Conservation (phyloP, 768 basidiomycete species). For the Lyophyllum decastes region DNA sequence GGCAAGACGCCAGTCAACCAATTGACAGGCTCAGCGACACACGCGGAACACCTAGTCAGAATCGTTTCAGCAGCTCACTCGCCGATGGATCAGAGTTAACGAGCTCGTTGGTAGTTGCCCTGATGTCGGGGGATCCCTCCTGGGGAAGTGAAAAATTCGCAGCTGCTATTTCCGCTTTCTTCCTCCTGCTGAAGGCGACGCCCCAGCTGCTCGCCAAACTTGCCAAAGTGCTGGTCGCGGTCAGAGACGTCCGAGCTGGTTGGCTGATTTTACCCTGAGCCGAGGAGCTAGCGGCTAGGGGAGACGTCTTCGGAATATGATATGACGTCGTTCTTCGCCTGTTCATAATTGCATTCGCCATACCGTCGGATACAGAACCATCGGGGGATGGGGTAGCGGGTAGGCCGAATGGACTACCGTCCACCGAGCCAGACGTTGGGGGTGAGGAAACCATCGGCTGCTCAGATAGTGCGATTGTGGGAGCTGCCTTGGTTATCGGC, state of each 20-base stretch:
- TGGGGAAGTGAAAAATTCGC: neutral
- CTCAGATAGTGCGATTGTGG: slow-evolving; percentile 70
- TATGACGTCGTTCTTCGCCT: slow-evolving; percentile 65
- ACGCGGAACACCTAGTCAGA: slow-evolving; percentile 10
- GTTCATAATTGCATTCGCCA: slow-evolving; percentile 43
- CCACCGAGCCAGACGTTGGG: slow-evolving; percentile 43
- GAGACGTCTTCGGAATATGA: slow-evolving; percentile 53
- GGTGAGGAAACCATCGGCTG: slow-evolving; percentile 45
- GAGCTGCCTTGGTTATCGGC: slow-evolving; percentile 55
- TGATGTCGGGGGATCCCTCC: slow-evolving; percentile 6
- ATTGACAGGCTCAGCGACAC: neutral
- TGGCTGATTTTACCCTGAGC: slow-evolving; percentile 28
- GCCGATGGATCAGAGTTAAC: slow-evolving; percentile 12
- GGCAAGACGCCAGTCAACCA: neutral
- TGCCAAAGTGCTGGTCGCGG: slow-evolving; percentile 54
- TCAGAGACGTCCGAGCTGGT: slow-evolving; percentile 30
- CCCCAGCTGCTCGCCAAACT: slow-evolving; percentile 68
- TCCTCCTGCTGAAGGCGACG: slow-evolving; percentile 61
- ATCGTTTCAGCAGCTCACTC: slow-evolving; percentile 20
- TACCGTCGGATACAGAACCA: slow-evolving; percentile 62
- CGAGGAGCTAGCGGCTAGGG: slow-evolving; percentile 36
- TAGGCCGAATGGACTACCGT: slow-evolving; percentile 39
- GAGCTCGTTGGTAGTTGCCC: neutral
- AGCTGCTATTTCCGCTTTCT: slow-evolving; percentile 26
- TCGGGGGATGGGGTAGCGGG: slow-evolving; percentile 58